Percentiles rank a stretch among this genome's conserved stretches.
Conservation (phyloP, 345 rosid species). For the Citrus reticulata region DNA sequence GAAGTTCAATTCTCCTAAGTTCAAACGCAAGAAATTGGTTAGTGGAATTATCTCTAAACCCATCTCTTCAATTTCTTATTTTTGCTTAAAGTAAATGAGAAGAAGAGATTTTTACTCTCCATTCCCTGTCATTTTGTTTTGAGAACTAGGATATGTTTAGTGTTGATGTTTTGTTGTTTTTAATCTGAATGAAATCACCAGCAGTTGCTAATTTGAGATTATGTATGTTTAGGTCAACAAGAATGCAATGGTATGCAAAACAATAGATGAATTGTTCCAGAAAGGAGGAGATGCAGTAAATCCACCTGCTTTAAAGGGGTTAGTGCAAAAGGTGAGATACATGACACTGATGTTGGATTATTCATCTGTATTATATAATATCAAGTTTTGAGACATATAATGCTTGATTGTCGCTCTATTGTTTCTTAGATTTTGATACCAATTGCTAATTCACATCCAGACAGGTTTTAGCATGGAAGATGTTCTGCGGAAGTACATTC, state of each 20-base stretch:
- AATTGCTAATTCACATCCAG: conserved; percentile 48
- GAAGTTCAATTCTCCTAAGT: conserved; percentile 69
- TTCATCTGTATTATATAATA: not conserved
- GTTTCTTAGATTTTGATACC: conserved; percentile 30
- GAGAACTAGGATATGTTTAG: not conserved
- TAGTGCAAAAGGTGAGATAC: conserved; percentile 61
- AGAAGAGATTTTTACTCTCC: not conserved
- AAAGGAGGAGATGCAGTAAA: conserved; percentile 49
- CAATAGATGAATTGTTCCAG: conserved; percentile 66
- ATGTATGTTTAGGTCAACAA: conserved; percentile 55
- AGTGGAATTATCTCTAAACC: not conserved
- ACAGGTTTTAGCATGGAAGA: conserved; percentile 93
- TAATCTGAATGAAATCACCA: not conserved
- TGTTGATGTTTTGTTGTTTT: not conserved
- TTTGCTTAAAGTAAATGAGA: not conserved
- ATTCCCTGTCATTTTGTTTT: not conserved
- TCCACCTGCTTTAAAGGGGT: conserved; percentile 46
- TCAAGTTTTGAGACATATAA: not conserved
- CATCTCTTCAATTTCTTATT: not conserved
- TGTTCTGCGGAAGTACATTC: conserved; percentile 80
- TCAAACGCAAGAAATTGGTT: conserved; percentile 71
- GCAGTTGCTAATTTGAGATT: not conserved
- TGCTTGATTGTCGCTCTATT: not conserved
- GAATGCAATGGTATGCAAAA: conserved; percentile 73
- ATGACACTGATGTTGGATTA: not conserved